These are phyloP conservation scores for Puccinia hordei DNA, from an alignment of 1,284 basidiomycete species.

Conservation along the genomic window DNA sequence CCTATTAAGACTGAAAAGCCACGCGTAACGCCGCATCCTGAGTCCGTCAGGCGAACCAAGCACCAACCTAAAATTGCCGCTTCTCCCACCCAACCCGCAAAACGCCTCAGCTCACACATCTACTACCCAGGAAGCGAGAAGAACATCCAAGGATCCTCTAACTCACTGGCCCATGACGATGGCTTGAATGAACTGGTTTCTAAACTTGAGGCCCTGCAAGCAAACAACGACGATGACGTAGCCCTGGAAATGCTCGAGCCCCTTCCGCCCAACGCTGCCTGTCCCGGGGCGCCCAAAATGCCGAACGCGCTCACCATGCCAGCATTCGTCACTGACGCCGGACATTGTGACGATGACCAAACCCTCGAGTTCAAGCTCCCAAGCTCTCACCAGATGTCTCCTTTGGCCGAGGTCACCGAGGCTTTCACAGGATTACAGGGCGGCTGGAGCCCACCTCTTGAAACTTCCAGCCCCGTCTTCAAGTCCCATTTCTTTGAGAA, in stretches of 20 bases:
- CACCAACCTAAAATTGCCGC: background rate
- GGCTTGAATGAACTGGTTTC: slow-evolving; percentile 10
- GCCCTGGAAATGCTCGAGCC: slow-evolving; percentile 27
- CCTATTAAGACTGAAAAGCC: background rate
- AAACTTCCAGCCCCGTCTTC: slow-evolving; percentile 20
- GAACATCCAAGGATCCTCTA: background rate
- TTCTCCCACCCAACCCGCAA: background rate
- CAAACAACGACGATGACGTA: background rate
- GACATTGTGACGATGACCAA: slow-evolving; percentile 16
- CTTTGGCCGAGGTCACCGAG: slow-evolving; percentile 47
- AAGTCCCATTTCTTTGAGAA: background rate
- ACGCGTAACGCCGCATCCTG: background rate
- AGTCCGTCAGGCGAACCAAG: background rate
- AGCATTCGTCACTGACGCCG: slow-evolving; percentile 21
- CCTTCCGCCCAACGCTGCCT: slow-evolving; percentile 20
- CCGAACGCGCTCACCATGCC: slow-evolving; percentile 31
- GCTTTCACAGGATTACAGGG: slow-evolving; percentile 46
- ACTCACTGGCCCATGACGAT: background rate
- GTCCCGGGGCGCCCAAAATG: slow-evolving; percentile 41
- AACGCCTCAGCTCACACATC: background rate
- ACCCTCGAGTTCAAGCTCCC: background rate
- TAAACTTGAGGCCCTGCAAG: slow-evolving; percentile 27
- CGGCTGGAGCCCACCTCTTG: slow-evolving; percentile 47
- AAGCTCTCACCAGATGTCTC: slow-evolving; percentile 29
- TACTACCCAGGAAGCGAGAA: background rate